These are phyloP conservation scores for Erodium texanum DNA, from an alignment of 441 rosid genomes.

Conservation along the genomic window DNA sequence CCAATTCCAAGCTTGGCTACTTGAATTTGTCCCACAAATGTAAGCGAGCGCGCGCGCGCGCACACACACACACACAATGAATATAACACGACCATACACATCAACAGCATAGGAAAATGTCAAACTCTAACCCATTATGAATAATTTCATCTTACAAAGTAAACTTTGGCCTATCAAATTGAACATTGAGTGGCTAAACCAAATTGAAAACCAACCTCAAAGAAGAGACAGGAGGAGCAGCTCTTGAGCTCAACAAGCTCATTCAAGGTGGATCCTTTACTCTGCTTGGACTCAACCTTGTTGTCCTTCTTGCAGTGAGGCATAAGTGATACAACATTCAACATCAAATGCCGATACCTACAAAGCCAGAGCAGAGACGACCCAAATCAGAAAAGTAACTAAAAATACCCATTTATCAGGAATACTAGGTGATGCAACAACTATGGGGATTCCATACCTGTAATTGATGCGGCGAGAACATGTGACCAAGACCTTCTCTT, in stretches of 20 bases:
- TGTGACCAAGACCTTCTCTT: conserved; percentile 85
- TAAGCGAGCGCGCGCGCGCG: too few relatives aligned
- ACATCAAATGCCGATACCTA: conserved; percentile 95
- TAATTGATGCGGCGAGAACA: conserved; percentile 87
- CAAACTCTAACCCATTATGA: too few relatives aligned
- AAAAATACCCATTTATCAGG: background rate
- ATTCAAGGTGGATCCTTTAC: conserved; percentile 68
- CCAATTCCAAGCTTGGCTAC: background rate
- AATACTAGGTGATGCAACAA: background rate
- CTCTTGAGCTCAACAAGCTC: conserved; percentile 89
- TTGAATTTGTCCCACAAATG: background rate
- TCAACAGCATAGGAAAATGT: too few relatives aligned
- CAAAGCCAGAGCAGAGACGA: background rate
- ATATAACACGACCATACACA: background rate
- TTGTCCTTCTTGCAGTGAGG: conserved; percentile 95
- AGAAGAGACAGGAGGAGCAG: conserved; percentile 78
- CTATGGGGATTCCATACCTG: conserved; percentile 34
- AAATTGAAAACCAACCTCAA: conserved; percentile 46
- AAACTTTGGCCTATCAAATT: too few relatives aligned
- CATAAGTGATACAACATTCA: conserved; percentile 78
- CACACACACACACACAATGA: background rate
- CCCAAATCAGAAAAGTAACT: background rate
- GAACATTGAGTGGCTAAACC: background rate
- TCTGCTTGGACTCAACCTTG: conserved; percentile 75
- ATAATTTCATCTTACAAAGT: too few relatives aligned